A percentile compares a stretch with the other conserved stretches of the same genome.
Conservation (phyloP, 2,329 filamentous ascomycete species). For the Salinomyces thailandicus region DNA sequence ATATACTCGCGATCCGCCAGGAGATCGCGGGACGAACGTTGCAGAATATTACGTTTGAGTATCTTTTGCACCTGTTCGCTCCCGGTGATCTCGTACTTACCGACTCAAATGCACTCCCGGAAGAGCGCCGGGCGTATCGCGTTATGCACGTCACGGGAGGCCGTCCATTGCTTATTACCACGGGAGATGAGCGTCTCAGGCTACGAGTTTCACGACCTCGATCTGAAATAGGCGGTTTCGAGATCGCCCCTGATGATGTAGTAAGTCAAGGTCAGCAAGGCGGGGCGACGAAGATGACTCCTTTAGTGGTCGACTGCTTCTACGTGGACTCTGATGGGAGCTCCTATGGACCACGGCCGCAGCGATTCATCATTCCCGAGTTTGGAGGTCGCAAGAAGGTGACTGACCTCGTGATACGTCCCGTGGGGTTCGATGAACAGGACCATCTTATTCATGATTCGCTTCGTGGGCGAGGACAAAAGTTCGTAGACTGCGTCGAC, state of each 20-base stretch:
- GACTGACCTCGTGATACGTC: conserved; percentile 1
- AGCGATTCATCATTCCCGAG: conserved; percentile 1
- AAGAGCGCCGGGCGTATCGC: neutral
- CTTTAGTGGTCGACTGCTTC: neutral
- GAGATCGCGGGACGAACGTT: neutral
- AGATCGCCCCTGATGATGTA: neutral
- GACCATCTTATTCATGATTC: neutral
- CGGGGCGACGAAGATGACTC: conserved; percentile 2
- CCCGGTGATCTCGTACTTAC: neutral
- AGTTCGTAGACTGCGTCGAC: neutral
- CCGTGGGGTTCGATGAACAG: neutral
- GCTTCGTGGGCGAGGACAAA: neutral
- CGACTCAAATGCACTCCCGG: neutral
- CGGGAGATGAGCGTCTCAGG: neutral
- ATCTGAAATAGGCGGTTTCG: neutral
- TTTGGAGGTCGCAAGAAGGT: conserved; percentile 1
- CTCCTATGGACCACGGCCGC: neutral
- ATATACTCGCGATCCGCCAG: neutral
- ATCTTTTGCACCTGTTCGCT: neutral
- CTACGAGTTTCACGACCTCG: neutral
- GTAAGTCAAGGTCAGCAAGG: neutral
- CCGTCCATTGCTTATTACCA: neutral
- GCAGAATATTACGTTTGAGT: conserved; percentile 1
- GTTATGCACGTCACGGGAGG: conserved; percentile 1
- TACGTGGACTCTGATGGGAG: conserved; percentile 3